Evolutionary conservation across 2,329 filamentous ascomycete species (phyloP).

Genomic region (Cladosporium sp.): DNA sequence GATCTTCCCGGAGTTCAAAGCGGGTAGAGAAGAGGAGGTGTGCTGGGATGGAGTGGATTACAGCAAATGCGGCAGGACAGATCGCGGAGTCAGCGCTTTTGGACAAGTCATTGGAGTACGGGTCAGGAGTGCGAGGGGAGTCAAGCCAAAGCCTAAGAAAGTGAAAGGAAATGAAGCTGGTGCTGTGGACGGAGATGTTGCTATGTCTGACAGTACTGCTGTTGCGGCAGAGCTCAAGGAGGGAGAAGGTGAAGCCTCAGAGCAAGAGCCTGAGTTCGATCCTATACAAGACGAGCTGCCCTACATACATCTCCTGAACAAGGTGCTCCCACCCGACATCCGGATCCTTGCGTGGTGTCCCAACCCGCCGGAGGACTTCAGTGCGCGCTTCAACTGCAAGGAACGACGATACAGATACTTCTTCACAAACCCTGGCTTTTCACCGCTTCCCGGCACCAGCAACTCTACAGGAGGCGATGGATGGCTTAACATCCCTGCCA

Average conservation of each 20-base stretch:
- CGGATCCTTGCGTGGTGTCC: slow-evolving; percentile 91
- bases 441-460: slow-evolving; percentile 52
- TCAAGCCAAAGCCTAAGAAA: slow-evolving; percentile 19
- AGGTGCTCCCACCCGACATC: slow-evolving; percentile 83
- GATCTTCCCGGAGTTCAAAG: slow-evolving; percentile 61
- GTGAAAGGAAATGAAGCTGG: slow-evolving; percentile 14
- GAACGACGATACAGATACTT: slow-evolving; percentile 94
- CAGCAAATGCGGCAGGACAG: slow-evolving; percentile 90
- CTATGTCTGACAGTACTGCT: slow-evolving; percentile 11
- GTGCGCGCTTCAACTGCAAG: slow-evolving; percentile 85
- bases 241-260: slow-evolving; percentile 13
- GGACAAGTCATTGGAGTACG: slow-evolving; percentile 86
- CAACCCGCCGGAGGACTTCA: slow-evolving; percentile 71
- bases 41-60: slow-evolving; percentile 85
- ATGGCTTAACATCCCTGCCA: slow-evolving; percentile 82
- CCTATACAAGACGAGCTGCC: slow-evolving; percentile 74
- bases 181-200: slow-evolving; percentile 14
- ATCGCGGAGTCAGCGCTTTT: slow-evolving; percentile 91
- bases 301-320: slow-evolving; percentile 80
- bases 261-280: slow-evolving; percentile 48
- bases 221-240: slow-evolving; percentile 14
- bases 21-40: slow-evolving; percentile 47
- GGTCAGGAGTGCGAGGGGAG: slow-evolving; percentile 66
- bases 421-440: slow-evolving; percentile 89
- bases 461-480: slow-evolving; percentile 48